Evolutionary conservation across 345 rosid genomes (phyloP).

Genomic region (Syzygium aromaticum): DNA sequence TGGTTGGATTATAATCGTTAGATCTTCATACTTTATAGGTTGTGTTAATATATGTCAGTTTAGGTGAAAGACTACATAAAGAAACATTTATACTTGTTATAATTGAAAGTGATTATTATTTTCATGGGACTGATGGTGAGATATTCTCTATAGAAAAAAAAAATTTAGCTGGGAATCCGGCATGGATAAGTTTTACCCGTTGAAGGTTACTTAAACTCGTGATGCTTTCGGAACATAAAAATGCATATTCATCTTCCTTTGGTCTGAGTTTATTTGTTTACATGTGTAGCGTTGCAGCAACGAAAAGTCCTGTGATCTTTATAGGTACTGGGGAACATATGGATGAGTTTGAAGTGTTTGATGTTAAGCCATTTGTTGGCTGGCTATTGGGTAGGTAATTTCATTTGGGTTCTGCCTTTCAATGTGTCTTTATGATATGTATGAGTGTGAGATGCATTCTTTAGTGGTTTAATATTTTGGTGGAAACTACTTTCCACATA

Average conservation of each 20-base stretch:
- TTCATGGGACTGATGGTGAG: neutral
- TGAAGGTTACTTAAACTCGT: neutral
- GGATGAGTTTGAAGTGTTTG: slow-evolving; percentile 93
- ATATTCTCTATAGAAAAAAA: neutral
- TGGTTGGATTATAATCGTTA: neutral
- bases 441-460: neutral
- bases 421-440: neutral
- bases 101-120: neutral
- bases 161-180: neutral
- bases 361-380: slow-evolving; percentile 85
- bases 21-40: neutral
- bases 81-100: neutral
- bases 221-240: neutral
- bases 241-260: neutral
- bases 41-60: neutral
- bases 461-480: neutral
- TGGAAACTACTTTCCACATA: slow-evolving; percentile 7
- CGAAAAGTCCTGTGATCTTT: slow-evolving; percentile 93
- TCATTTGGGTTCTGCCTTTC: neutral
- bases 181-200: neutral
- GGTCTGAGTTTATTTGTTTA: neutral
- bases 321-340: slow-evolving; percentile 98
- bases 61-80: neutral
- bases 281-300: slow-evolving; percentile 74
- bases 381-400: slow-evolving; percentile 62